Percentiles rank a stretch among this genome's conserved stretches.
Evolutionary conservation across 805 yeast species (phyloP).

Genomic region (Candida piceae): DNA sequence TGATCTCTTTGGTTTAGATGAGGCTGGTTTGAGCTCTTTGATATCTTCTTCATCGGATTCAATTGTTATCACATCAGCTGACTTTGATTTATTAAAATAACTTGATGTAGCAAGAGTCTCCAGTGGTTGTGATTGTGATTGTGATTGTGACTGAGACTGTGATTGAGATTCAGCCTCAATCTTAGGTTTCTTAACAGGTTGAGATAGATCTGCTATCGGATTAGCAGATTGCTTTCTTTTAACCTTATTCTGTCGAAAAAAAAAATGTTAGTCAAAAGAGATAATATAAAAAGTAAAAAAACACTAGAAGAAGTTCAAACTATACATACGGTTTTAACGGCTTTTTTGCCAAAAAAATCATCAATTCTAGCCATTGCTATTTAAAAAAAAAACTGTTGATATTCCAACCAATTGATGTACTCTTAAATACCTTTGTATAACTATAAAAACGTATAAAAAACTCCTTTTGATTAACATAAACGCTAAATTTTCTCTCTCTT

Average conservation of each 20-base stretch:
- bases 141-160: no score
- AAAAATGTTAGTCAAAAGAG: not conserved
- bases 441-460: no score
- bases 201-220: not conserved
- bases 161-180: no score
- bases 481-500: no score
- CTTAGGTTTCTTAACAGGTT: slow-evolving; percentile 6
- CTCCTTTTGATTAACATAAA: no score
- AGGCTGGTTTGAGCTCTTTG: no score
- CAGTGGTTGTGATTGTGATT: no score
- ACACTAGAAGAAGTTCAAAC: no score
- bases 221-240: slow-evolving; percentile 3
- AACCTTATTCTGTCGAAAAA: slow-evolving; percentile 3
- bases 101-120: not conserved
- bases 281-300: not conserved
- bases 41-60: slow-evolving; percentile 11
- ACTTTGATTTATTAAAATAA: not conserved
- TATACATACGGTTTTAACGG: slow-evolving; percentile 21
- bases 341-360: slow-evolving; percentile 27
- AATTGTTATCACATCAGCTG: slow-evolving; percentile 4
- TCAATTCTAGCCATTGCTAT: slow-evolving; percentile 24
- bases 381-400: no score
- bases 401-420: no score
- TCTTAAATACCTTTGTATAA: no score
- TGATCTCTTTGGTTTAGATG: not conserved